phyloP scores from a whole-genome alignment of 2,329 filamentous ascomycete species.

The Trichoderma sp. region DNA sequence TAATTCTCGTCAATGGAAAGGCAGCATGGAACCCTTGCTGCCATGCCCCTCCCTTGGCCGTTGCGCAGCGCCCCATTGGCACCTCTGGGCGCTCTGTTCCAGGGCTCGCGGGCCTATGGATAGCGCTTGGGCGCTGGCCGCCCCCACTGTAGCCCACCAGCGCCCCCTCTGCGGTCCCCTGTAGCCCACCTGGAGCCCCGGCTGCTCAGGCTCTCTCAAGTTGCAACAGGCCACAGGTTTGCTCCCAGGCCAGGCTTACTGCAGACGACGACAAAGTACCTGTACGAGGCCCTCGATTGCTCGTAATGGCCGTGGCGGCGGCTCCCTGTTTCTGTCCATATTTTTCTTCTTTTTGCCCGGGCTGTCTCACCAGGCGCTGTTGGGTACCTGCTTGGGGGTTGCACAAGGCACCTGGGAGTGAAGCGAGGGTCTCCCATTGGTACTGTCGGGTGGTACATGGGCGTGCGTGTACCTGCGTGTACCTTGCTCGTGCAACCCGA shows the following conservation, averaged over 20 bases:
- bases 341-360: background rate
- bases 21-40: background rate
- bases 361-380: background rate
- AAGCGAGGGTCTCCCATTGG: background rate
- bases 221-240: background rate
- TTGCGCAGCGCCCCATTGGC: slow-evolving; percentile 1
- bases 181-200: background rate
- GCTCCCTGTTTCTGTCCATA: background rate
- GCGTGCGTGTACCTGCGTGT: background rate
- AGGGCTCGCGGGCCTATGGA: slow-evolving; percentile 10
- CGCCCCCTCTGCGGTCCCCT: background rate
- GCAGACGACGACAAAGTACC: background rate
- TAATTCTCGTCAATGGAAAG: background rate
- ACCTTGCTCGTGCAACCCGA: background rate
- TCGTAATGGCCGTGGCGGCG: background rate
- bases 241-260: background rate
- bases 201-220: background rate
- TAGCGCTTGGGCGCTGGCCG: slow-evolving; percentile 2
- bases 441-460: background rate
- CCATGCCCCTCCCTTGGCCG: background rate
- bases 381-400: background rate
- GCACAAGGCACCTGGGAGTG: background rate
- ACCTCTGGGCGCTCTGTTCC: background rate
- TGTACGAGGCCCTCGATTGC: background rate
- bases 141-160: background rate